Base-by-base conservation (phyloP, 1,284 basidiomycete species). In the Irpex sp. region DNA sequence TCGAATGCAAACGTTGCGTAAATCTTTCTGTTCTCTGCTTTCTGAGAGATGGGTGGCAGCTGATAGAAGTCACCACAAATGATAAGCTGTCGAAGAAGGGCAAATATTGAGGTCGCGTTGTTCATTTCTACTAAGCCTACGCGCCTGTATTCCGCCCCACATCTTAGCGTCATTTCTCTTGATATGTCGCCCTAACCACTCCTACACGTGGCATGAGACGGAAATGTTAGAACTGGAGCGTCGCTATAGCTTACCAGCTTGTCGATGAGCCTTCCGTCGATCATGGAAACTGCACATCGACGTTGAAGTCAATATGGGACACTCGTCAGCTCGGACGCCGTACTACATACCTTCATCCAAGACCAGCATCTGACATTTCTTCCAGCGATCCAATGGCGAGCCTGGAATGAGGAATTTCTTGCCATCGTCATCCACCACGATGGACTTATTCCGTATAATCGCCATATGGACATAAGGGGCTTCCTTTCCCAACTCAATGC, bases 401-500 rank as follows among this genome's bases (percentile, higher is more conserved):
- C 66, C 62, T 9, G 62, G 62, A 2, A 19, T 52, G 36, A 62
- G 62, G 21, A 13, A 52, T 58, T 51, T 87, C 91, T 75, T 87
- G 89, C 66, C 73, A 80, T 60, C 58, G 64, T 19, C 65, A 52
- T 51, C 51, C 21, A 26, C 21, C 21, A 26, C 21, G 21, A 26
- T 26, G 9, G 64, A 58, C 13, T 79, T 70, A 1, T 75, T 75
- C 21, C 78, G 76, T 63, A 97, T 79, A 74, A 90, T 94, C 1
- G 72, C 79, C 7, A 84, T 82, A 1, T 98, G 80, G 7, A 84
- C 80, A 34, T 89, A 80, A 1, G 84, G 83, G 1, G 76, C 69
- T 62, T 94, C 94, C 8, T 85, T 79, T 0, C 92, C 96, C 0
- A 98, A 77, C 0, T 95, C 95, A 62, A 97, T 91, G 0, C 96